phyloP scores from a whole-genome alignment of 164 flowering plant species.

The Paratinospora sagittata region DNA sequence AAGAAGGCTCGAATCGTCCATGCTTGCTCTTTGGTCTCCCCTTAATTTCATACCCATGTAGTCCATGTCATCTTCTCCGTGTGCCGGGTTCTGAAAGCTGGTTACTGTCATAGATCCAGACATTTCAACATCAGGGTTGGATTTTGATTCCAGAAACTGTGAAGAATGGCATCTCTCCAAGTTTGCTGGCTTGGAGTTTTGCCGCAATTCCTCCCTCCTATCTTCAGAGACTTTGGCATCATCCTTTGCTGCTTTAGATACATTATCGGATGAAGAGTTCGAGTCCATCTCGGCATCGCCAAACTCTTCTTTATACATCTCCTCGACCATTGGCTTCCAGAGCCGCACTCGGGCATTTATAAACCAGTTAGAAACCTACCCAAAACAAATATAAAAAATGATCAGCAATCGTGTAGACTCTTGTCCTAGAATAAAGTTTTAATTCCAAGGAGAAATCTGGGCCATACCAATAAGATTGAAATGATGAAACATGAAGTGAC shows the following conservation, averaged over 20 bases:
- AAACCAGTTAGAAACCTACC: constrained; percentile 95
- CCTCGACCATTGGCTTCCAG: constrained; percentile 99
- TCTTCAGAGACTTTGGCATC: constrained; percentile 36
- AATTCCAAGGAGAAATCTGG: too few relatives aligned
- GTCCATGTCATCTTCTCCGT: constrained; percentile 27
- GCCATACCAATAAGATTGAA: not conserved
- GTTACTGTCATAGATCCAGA: constrained; percentile 22
- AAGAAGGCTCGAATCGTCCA: constrained; percentile 35
- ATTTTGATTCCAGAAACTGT: constrained; percentile 33
- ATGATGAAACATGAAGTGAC: not conserved
- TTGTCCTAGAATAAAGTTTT: not conserved
- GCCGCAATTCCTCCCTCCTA: constrained; percentile 43
- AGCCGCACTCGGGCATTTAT: constrained; percentile 94
- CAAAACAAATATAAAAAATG: constrained; percentile 1
- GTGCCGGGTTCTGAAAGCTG: constrained; percentile 21
- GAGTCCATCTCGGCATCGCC: constrained; percentile 76
- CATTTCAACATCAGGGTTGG: constrained; percentile 42
- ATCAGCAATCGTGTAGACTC: not conserved
- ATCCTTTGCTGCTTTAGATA: constrained; percentile 31
- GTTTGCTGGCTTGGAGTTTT: constrained; percentile 32
- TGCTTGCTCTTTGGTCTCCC: constrained; percentile 27
- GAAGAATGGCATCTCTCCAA: constrained; percentile 32
- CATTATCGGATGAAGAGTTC: constrained; percentile 60
- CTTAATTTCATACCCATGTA: constrained; percentile 32
- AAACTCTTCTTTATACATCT: constrained; percentile 91